These are phyloP conservation scores for Backusella tuberculispora DNA, from an alignment of 192 early-diverging fungal genomes.

Conservation along the genomic window DNA sequence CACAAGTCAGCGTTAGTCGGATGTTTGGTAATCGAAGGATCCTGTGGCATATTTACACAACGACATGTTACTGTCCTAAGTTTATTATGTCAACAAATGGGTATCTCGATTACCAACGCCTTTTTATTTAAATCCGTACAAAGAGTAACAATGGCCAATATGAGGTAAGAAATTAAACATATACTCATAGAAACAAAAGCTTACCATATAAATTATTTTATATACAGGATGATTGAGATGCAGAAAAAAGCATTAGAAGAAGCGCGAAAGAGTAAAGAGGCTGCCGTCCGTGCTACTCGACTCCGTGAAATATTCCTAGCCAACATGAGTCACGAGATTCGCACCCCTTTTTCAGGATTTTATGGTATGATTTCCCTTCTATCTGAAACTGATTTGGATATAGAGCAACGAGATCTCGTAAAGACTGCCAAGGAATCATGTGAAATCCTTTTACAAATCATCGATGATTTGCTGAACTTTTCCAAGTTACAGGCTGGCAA, in stretches of 20 bases:
- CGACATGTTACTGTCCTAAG: constrained; percentile 52
- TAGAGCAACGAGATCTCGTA: constrained; percentile 54
- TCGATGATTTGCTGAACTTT: constrained; percentile 55
- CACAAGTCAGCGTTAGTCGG: constrained; percentile 49
- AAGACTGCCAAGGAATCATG: constrained; percentile 54
- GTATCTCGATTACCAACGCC: constrained; percentile 56
- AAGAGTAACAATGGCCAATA: constrained; percentile 38
- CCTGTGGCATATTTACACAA: constrained; percentile 46
- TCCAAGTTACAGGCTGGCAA: constrained; percentile 55
- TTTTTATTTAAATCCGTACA: constrained; percentile 51
- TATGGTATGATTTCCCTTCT: constrained; percentile 54
- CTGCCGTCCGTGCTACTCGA: constrained; percentile 37
- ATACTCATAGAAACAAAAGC: neutral
- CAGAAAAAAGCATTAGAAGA: constrained; percentile 41
- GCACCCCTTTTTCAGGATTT: constrained; percentile 54
- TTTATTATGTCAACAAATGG: constrained; percentile 52
- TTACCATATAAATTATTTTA: neutral
- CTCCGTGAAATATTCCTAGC: constrained; percentile 41
- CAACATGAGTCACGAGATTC: constrained; percentile 45
- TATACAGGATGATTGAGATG: constrained; percentile 40
- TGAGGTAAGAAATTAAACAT: constrained; percentile 22
- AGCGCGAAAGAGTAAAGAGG: constrained; percentile 41
- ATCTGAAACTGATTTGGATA: constrained; percentile 45
- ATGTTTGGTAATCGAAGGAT: constrained; percentile 50
- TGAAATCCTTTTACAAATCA: constrained; percentile 54